Percentiles rank a stretch among this genome's conserved stretches.
Conservation (phyloP, 176 grass and related monocot genomes). For the Hyparrhenia diplandra region DNA sequence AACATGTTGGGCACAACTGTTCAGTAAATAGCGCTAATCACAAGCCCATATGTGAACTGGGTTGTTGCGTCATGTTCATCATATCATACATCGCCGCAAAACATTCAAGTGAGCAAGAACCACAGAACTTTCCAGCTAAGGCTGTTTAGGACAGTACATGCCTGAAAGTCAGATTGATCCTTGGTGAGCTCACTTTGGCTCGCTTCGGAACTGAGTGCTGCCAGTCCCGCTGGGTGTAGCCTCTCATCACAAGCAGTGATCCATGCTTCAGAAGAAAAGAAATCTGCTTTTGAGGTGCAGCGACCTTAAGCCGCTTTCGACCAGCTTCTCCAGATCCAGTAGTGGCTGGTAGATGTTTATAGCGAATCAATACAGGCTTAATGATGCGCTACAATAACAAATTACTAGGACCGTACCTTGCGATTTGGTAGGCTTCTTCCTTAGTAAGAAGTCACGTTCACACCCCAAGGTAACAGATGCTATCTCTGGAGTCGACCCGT, state of each 20-base stretch:
- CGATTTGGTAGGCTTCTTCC: conserved; percentile 60
- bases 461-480: conserved; percentile 77
- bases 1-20: background rate
- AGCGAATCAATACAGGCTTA: background rate
- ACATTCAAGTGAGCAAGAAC: background rate
- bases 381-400: background rate
- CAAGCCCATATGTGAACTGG: background rate
- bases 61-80: background rate
- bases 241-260: conserved; percentile 80
- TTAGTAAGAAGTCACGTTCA: conserved; percentile 65
- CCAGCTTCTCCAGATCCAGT: conserved; percentile 12
- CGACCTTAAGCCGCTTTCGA: conserved; percentile 44
- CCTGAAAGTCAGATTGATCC: conserved; percentile 89
- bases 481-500: conserved; percentile 74
- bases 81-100: background rate
- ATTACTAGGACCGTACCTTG: conserved; percentile 23
- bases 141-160: conserved; percentile 22
- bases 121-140: background rate
- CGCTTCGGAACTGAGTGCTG: conserved; percentile 78
- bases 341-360: conserved; percentile 18
- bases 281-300: conserved; percentile 33
- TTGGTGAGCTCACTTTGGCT: conserved; percentile 47
- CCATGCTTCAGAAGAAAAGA: conserved; percentile 71
- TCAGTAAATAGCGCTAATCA: background rate
- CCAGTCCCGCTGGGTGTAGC: conserved; percentile 82